Evolutionary conservation across 148 eudicot genomes (phyloP).

Genomic region (Rhododendron vialii): DNA sequence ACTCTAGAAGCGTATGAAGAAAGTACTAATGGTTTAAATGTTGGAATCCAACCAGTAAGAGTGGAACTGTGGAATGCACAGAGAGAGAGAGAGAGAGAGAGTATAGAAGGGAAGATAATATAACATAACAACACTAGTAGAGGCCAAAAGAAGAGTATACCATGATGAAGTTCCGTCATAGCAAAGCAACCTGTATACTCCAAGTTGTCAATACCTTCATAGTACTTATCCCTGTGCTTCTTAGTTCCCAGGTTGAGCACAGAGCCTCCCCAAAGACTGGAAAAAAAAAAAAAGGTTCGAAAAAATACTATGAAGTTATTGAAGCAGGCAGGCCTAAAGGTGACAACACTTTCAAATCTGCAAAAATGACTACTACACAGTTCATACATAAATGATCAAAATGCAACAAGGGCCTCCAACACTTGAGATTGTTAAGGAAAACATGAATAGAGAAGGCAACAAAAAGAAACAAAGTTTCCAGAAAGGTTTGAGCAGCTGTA

Average conservation of each 20-base stretch:
- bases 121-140: neutral
- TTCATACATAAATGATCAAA: neutral
- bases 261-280: slow-evolving; percentile 98
- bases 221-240: slow-evolving; percentile 83
- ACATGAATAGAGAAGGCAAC: neutral
- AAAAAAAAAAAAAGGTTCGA: neutral
- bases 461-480: neutral
- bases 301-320: neutral
- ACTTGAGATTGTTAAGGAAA: neutral
- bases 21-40: neutral
- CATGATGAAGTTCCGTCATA: slow-evolving; percentile 97
- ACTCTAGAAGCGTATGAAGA: neutral
- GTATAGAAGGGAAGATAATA: neutral
- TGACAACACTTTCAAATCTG: neutral
- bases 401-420: neutral
- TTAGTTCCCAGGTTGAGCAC: slow-evolving; percentile 90
- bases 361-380: neutral
- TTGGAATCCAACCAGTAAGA: neutral
- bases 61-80: neutral
- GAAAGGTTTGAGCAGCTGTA: neutral
- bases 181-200: slow-evolving; percentile 94
- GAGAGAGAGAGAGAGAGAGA: neutral
- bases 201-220: slow-evolving; percentile 87
- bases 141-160: slow-evolving; percentile 26
- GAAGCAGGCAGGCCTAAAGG: neutral